These are phyloP conservation scores for Umbilicus rupestris DNA, from an alignment of 164 flowering plant genomes.

Conservation along the genomic window DNA sequence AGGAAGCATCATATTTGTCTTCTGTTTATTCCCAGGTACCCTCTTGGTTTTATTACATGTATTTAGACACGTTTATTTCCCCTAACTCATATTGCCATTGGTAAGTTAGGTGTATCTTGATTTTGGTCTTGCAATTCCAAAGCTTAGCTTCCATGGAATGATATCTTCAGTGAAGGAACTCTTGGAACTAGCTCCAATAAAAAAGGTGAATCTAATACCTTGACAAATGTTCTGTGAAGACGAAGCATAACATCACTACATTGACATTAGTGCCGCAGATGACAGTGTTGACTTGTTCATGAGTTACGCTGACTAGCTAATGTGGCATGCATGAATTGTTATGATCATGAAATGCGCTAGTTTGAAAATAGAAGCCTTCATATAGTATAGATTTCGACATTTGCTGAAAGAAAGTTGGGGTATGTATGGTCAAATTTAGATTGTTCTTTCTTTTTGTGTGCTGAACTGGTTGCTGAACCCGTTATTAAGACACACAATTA, in stretches of 20 bases:
- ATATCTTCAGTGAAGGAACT: constrained; percentile 77
- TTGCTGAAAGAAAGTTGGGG: background rate
- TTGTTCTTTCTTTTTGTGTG: background rate
- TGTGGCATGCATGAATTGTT: background rate
- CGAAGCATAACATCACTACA: background rate
- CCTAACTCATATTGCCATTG: background rate
- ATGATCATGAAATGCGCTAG: background rate
- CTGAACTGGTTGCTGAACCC: background rate
- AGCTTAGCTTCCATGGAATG: constrained; percentile 90
- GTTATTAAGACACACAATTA: background rate
- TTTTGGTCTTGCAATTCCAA: constrained; percentile 86
- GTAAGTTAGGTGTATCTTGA: constrained; percentile 68
- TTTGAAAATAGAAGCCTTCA: background rate
- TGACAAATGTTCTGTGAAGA: background rate
- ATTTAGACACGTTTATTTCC: background rate
- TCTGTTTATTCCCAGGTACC: constrained; percentile 79
- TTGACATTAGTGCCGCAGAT: background rate
- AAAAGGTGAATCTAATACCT: constrained; percentile 48
- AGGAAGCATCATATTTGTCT: constrained; percentile 91
- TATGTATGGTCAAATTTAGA: background rate
- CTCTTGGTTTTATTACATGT: background rate
- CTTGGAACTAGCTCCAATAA: constrained; percentile 74
- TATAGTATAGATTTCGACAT: background rate
- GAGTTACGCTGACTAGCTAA: background rate
- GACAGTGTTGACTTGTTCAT: background rate